A percentile compares a stretch with the other conserved stretches of the same genome.
These are phyloP conservation scores for Euryodendron excelsum DNA, from an alignment of 148 eudicot species.

Conservation along the genomic window DNA sequence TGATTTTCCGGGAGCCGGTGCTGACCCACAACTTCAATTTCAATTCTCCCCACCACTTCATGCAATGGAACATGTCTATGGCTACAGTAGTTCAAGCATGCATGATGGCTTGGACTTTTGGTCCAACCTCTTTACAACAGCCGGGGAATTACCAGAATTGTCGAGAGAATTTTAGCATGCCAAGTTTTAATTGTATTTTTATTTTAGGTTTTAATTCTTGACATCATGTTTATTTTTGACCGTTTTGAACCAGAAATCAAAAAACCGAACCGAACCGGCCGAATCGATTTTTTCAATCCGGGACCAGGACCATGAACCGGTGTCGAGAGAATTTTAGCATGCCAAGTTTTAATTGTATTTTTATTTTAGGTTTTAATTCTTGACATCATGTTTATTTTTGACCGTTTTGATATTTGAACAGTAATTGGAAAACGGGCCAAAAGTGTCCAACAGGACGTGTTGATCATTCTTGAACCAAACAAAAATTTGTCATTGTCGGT, in stretches of 20 bases:
- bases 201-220: not conserved
- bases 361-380: not conserved
- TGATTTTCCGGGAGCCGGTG: conserved; percentile 9
- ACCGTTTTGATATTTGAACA: no score
- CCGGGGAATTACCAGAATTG: conserved; percentile 40
- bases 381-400: not conserved
- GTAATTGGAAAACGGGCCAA: not conserved
- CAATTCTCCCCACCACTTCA: not conserved
- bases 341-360: not conserved
- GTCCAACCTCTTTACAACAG: conserved; percentile 44
- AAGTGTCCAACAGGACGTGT: not conserved
- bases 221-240: not conserved
- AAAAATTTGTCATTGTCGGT: not conserved
- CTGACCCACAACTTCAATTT: conserved; percentile 3
- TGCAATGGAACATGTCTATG: not conserved
- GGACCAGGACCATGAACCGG: no score
- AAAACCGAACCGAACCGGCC: no score
- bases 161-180: conserved; percentile 14
- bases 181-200: not conserved
- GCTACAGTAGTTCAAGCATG: conserved; percentile 1
- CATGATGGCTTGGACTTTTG: conserved; percentile 49
- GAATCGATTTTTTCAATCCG: no score
- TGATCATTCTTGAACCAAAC: not conserved
- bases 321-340: conserved; percentile 20
- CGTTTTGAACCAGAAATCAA: no score